Evolutionary conservation across 208 protist genomes (phyloP), one percentile per base, ranked within the genome.

Genomic region (Trypanosoma scelopori): DNA sequence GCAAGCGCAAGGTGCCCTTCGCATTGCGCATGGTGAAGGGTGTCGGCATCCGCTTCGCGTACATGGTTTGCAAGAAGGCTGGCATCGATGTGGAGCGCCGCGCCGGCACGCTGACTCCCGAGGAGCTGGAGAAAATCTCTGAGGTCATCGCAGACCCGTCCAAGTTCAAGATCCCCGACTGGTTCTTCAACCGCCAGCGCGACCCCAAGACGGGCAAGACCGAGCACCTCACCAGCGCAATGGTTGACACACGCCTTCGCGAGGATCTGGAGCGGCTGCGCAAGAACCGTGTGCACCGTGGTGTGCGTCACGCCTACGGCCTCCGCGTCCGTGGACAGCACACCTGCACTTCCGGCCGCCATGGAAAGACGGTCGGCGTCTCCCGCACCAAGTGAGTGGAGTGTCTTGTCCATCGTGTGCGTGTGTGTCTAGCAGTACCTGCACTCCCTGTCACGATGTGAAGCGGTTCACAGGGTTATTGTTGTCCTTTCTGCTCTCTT

Each of bases 161-260:
- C 55, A 95, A 99, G 89, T 99, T 98, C 95, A 99, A 99, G 82
- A 99, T 99, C 90, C 99, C 99, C 65, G 88, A 94, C 71, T 99
- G 98, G 98, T 99, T 99, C 92, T 89, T 99, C 64, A 99, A 99
- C 91, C 94, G 98, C 76, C 96, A 99, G 88, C 98, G 97, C 61
- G 98, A 99, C 89, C 93, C 97, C 76, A 97, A 97, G 81, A 98
- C 95, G 64, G 98, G 98, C 84, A 98, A 98, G 85, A 98, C 86
- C 78, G 92, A 94, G 68, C 99, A 99, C 82, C 75, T 98, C 59
- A 82, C 96, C 72, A 95, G 98, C 78, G 98, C 99, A 81, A 84
- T 86, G 67, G 85, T 99, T 45, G 98, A 99, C 75, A 95, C 88
- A 69, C 98, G 98, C 77, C 85, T 99, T 43, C 98, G 99, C 91